Base-by-base conservation (phyloP, 1,139 yeast species). In the Geotrichum europaeum region DNA sequence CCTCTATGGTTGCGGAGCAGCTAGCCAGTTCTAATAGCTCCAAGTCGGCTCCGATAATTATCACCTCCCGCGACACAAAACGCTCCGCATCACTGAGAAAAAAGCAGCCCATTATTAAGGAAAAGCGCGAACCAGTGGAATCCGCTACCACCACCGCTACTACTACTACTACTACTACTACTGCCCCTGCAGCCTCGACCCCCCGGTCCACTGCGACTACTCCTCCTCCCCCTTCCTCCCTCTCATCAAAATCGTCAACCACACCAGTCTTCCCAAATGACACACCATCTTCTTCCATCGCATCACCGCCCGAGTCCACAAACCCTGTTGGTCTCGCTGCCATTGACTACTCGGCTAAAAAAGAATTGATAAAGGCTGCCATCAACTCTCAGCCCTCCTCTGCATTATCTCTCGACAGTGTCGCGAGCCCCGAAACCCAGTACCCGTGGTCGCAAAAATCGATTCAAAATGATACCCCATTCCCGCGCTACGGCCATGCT, bases 401-500 rank as follows among this genome's bases (percentile, higher is more conserved):
- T 40, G 54, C 61, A 20, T 54, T 52, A 18, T 10, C 55, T 3
- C 45, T 52, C 34, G 40, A 49, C 20, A 56, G 54, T 52, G 57
- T 47, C 53, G 59, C 13, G 7, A 36, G 18, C 20, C 18, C 47
- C 22, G 18, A 50, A 62, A 72, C 64, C 72, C 86, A 68, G 53
- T 75, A 72, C 28, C 97, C 97, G 1, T 92, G 98, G 98, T 81
- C 81, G 56, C 81, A 89, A 68, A 81, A 82, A 67, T 84, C 84
- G 69, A 78, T 92, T 51, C 78, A 79, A 65, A 84, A 88, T 67
- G 73, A 75, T 4, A 86, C 95, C 2, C 98, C 98, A 0, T 91
- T 94, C 70, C 98, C 99, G 6, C 82, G 98, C 55, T 91, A 91
- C 72, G 86, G 98, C 68, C 98, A 94, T 73, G 90, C 96, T 0